Conservation (phyloP, 2,329 filamentous ascomycete species). For the Teratosphaeria zuluensis region DNA sequence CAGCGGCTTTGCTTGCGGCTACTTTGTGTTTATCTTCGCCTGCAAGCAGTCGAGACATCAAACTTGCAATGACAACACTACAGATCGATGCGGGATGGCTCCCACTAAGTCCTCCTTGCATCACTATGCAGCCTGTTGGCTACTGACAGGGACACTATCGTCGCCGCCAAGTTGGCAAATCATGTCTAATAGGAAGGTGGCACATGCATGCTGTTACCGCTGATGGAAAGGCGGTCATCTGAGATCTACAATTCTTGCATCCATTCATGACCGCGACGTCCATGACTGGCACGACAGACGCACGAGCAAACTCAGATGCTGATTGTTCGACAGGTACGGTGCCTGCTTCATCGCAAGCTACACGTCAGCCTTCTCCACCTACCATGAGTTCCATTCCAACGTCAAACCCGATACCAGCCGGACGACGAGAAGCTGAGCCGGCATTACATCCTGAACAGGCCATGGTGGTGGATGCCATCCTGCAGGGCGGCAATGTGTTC, state of each 20-base stretch:
- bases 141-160: too few relatives aligned
- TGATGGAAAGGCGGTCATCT: too few relatives aligned
- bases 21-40: neutral
- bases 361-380: constrained; percentile 1
- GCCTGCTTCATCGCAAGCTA: neutral
- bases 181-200: too few relatives aligned
- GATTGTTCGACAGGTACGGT: neutral
- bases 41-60: neutral
- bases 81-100: neutral
- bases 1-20: neutral
- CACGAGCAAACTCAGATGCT: too few relatives aligned
- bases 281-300: too few relatives aligned
- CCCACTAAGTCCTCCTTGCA: neutral
- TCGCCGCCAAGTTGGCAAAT: too few relatives aligned
- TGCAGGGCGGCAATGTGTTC: constrained; percentile 48
- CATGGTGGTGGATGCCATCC: neutral
- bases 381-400: neutral
- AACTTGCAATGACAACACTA: neutral
- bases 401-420: neutral
- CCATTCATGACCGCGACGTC: too few relatives aligned
- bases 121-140: too few relatives aligned
- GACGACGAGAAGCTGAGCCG: neutral
- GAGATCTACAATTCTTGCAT: too few relatives aligned
- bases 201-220: too few relatives aligned
- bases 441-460: constrained; percentile 3